A percentile compares a stretch with the other conserved stretches of the same genome.
Conservation (phyloP, 2,329 filamentous ascomycete genomes). For the Botryosphaeria agaves region DNA sequence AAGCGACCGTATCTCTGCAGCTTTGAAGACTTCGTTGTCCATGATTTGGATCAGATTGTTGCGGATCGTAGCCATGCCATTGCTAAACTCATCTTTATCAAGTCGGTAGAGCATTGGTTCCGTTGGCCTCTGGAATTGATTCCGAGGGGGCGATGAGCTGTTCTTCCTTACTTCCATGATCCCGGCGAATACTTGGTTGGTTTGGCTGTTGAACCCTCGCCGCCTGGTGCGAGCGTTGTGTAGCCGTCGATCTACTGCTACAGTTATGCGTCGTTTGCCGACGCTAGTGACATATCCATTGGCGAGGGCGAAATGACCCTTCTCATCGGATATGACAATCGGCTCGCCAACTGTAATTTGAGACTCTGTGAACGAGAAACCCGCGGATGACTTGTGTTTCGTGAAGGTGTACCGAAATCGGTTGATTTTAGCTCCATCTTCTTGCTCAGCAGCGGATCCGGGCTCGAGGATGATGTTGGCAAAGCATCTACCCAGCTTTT, state of each 20-base stretch:
- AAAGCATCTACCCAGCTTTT: conserved; percentile 80
- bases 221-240: conserved; percentile 69
- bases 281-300: conserved; percentile 79
- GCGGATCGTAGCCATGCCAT: conserved; percentile 85
- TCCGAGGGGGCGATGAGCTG: neutral
- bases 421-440: conserved; percentile 67
- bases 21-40: conserved; percentile 56
- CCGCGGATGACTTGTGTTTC: conserved; percentile 43
- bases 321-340: conserved; percentile 89
- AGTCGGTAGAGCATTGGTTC: conserved; percentile 58
- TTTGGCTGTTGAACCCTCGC: conserved; percentile 54
- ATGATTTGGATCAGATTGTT: conserved; percentile 92
- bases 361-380: conserved; percentile 79
- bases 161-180: conserved; percentile 65
- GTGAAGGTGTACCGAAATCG: conserved; percentile 74
- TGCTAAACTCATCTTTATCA: conserved; percentile 97
- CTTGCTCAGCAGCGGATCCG: conserved; percentile 53
- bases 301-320: conserved; percentile 85
- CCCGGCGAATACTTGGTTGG: conserved; percentile 74
- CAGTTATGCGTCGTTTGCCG: conserved; percentile 57
- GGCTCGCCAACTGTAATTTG: conserved; percentile 78
- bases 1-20: conserved; percentile 55
- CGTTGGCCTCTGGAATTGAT: conserved; percentile 13
- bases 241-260: conserved; percentile 77
- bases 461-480: conserved; percentile 71